Evolutionary conservation across 257 asterid species (phyloP).

Genomic region (Solanum paucissectum): DNA sequence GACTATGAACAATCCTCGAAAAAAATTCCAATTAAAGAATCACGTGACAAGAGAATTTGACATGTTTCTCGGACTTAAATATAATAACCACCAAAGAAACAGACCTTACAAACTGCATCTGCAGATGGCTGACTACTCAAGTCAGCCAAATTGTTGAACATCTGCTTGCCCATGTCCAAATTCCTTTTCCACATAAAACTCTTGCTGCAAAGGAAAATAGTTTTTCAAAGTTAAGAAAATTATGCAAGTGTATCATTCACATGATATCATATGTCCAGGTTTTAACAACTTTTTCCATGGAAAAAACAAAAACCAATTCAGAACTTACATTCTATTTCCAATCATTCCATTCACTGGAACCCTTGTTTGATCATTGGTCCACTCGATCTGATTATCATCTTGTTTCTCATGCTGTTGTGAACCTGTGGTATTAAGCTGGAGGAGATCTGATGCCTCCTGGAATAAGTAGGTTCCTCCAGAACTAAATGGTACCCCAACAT

Average conservation of each 20-base stretch:
- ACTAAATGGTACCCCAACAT: neutral
- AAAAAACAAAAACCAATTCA: neutral
- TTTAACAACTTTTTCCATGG: neutral
- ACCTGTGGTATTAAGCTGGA: neutral
- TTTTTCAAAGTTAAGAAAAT: neutral
- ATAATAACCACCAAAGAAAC: neutral
- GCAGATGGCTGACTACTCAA: neutral
- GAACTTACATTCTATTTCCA: neutral
- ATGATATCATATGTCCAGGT: neutral
- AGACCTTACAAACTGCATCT: constrained; percentile 23
- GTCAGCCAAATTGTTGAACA: neutral
- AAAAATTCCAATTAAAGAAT: neutral
- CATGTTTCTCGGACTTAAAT: neutral
- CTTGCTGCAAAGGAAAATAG: neutral
- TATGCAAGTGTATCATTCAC: neutral
- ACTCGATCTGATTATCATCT: neutral
- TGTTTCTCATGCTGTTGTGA: neutral
- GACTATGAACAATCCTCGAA: neutral
- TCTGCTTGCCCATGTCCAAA: constrained; percentile 9
- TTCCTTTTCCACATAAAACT: neutral
- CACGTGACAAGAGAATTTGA: neutral
- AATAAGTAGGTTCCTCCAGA: neutral
- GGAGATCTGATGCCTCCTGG: neutral
- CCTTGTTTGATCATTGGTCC: neutral
- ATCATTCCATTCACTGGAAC: neutral